Evolutionary conservation across 371 early-diverging fungal genomes (phyloP), one percentile per base, ranked within the genome.

Genomic region (Mortierella sp.): DNA sequence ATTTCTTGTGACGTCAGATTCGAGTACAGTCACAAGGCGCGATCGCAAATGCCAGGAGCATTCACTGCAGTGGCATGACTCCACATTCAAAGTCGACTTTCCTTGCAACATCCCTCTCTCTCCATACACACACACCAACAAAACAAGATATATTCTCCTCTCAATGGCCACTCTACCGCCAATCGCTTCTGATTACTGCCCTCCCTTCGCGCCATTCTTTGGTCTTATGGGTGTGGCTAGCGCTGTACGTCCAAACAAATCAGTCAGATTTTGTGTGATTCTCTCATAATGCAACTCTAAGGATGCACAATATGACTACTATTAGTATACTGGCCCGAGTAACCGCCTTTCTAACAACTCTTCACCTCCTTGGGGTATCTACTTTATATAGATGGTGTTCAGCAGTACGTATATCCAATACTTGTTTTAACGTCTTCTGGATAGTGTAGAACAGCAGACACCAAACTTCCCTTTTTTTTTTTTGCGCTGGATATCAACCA

Each of bases 181-280:
- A 35, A 79, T 78, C 40, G 64, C 65, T 47, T 73, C 77, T 22
- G 84, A 78, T 26, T 79, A 59, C 51, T 88, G 89, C 62, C 89
- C 89, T 43, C 76, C 73, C 32, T 93, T 87, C 73, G 89, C 93
- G 57, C 88, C 92, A 45, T 93, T 93, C 83, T 91, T 93, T 72
- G 93, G 93, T 10, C 89, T 92, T 77, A 90, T 90, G 71, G 93
- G 93, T 22, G 87, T 90, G 1, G 86, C 88, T 30, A 72, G 87
- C n/a, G 93, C 93, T 58, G 85, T 84, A 84, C 9, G 73, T 62
- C 52, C 35, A 16, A 16, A 11, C 20, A 45, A 16, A 45, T 45
- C 18, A 35, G 35, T 11, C 18, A 45, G 18, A 45, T 45, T 45
- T 18, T 16, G 45, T 11, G 45, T 45, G 45, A 45, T 45, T 45